Conservation (phyloP, 257 asterid genomes). For the Cordia subcordata region DNA sequence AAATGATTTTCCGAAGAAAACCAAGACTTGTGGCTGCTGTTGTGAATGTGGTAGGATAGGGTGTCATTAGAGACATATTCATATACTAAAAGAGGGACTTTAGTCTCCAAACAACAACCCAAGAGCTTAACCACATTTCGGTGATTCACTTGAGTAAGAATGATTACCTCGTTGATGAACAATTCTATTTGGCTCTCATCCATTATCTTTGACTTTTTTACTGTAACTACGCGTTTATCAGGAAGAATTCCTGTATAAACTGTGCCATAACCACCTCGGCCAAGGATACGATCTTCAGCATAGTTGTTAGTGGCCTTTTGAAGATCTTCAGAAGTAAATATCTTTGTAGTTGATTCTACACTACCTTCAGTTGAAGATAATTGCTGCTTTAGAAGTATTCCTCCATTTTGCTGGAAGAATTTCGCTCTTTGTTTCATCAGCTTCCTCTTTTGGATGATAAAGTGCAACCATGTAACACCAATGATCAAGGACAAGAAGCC, state of each 20-base stretch:
- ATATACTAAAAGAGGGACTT: slow-evolving; percentile 46
- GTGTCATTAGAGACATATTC: slow-evolving; percentile 41
- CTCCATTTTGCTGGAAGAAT: slow-evolving; percentile 55
- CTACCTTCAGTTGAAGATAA: slow-evolving; percentile 14
- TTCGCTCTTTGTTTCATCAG: slow-evolving; percentile 23
- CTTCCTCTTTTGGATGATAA: slow-evolving; percentile 18
- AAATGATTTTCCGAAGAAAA: slow-evolving; percentile 46
- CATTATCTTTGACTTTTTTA: slow-evolving; percentile 45
- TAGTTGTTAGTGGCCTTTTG: slow-evolving; percentile 41
- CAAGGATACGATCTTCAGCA: slow-evolving; percentile 44
- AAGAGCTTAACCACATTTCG: slow-evolving; percentile 53
- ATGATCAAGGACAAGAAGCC: slow-evolving; percentile 20
- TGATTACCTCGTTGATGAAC: slow-evolving; percentile 65
- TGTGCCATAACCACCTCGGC: slow-evolving; percentile 50
- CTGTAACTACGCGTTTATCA: slow-evolving; percentile 37
- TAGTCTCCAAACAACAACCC: slow-evolving; percentile 57
- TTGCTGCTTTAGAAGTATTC: slow-evolving; percentile 42
- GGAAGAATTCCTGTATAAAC: slow-evolving; percentile 43
- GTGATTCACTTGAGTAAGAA: slow-evolving; percentile 55
- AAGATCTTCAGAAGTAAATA: slow-evolving; percentile 34
- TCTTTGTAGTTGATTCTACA: slow-evolving; percentile 21
- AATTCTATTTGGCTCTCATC: slow-evolving; percentile 48
- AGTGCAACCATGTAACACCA: slow-evolving; percentile 25
- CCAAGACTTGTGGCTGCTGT: slow-evolving; percentile 31
- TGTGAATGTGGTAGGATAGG: slow-evolving; percentile 40